These are phyloP conservation scores for Exophiala xenobiotica DNA, from an alignment of 2,329 filamentous ascomycete species.

Conservation along the genomic window DNA sequence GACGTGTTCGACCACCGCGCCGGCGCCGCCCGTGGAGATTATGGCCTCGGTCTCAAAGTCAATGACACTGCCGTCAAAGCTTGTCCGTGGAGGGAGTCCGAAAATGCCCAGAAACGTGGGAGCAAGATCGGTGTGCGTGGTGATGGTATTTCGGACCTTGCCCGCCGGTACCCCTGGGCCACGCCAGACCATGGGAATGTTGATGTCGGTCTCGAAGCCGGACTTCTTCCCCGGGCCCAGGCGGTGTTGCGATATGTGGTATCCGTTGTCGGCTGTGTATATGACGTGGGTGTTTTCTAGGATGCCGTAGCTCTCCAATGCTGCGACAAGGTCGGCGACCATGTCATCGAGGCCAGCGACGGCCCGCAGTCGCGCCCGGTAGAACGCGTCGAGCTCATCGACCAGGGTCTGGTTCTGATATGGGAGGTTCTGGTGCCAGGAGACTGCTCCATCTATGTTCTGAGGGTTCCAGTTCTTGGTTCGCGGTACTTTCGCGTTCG, in stretches of 20 bases:
- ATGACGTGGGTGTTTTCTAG: slow-evolving; percentile 59
- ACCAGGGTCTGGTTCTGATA: no score
- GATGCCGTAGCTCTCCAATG: slow-evolving; percentile 42
- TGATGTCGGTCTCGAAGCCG: slow-evolving; percentile 60
- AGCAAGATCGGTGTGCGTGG: slow-evolving; percentile 63
- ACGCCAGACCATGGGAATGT: slow-evolving; percentile 59
- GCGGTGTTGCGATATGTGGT: slow-evolving; percentile 60
- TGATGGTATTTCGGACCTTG: slow-evolving; percentile 47
- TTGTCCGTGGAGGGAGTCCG: slow-evolving; percentile 32
- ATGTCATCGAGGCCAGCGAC: slow-evolving; percentile 57
- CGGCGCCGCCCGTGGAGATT: no score
- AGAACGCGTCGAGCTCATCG: slow-evolving; percentile 55
- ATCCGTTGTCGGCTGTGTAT: slow-evolving; percentile 61
- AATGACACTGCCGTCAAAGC: slow-evolving; percentile 22
- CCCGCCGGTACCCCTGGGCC: slow-evolving; percentile 55
- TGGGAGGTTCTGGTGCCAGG: no score
- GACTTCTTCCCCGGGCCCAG: slow-evolving; percentile 59
- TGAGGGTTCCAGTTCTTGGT: no score
- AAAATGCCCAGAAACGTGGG: slow-evolving; percentile 54
- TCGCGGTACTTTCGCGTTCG: slow-evolving; percentile 47
- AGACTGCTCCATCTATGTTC: no score
- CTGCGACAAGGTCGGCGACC: slow-evolving; percentile 45
- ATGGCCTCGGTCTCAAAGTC: slow-evolving; percentile 23
- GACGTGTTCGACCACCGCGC: no score
- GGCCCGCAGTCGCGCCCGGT: slow-evolving; percentile 50